These are phyloP conservation scores for Chalara sp. DNA, from an alignment of 2,329 filamentous ascomycete species.

Conservation along the genomic window DNA sequence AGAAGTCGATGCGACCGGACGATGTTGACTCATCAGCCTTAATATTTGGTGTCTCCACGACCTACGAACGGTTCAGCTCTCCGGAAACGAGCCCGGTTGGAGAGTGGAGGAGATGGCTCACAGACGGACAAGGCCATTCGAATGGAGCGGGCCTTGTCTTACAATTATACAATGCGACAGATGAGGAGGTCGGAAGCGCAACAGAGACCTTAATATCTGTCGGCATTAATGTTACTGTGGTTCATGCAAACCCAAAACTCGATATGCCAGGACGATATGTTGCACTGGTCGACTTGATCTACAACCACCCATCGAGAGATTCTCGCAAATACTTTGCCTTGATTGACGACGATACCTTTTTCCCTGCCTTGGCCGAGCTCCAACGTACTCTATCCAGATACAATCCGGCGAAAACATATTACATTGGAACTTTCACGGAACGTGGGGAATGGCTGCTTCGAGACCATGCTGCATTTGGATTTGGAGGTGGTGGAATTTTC, in stretches of 20 bases:
- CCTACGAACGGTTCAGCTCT: slow-evolving; percentile 48
- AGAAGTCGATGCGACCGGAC: slow-evolving; percentile 39
- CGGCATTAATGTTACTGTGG: slow-evolving; percentile 51
- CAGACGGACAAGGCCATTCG: slow-evolving; percentile 46
- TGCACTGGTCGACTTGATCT: slow-evolving; percentile 46
- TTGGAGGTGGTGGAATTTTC: slow-evolving; percentile 27
- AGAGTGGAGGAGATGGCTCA: slow-evolving; percentile 55
- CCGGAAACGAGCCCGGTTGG: slow-evolving; percentile 44
- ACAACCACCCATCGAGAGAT: slow-evolving; percentile 35
- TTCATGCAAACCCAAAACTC: slow-evolving; percentile 43
- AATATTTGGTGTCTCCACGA: slow-evolving; percentile 54
- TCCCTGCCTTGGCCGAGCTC: slow-evolving; percentile 21
- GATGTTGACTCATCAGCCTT: slow-evolving; percentile 49
- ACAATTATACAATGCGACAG: slow-evolving; percentile 44
- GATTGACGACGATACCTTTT: slow-evolving; percentile 29
- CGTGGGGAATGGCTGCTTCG: slow-evolving; percentile 23
- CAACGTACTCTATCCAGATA: slow-evolving; percentile 27
- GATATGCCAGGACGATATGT: slow-evolving; percentile 55
- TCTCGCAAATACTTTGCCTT: slow-evolving; percentile 23
- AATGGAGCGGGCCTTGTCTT: slow-evolving; percentile 52
- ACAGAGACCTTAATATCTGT: slow-evolving; percentile 37
- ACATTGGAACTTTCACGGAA: slow-evolving; percentile 27
- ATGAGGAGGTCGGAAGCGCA: slow-evolving; percentile 43
- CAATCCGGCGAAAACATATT: slow-evolving; percentile 20
- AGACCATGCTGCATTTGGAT: slow-evolving; percentile 22